A percentile compares a stretch with the other conserved stretches of the same genome.
Evolutionary conservation across 331 rosid genomes (phyloP).

Genomic region (Acacia pycnantha): DNA sequence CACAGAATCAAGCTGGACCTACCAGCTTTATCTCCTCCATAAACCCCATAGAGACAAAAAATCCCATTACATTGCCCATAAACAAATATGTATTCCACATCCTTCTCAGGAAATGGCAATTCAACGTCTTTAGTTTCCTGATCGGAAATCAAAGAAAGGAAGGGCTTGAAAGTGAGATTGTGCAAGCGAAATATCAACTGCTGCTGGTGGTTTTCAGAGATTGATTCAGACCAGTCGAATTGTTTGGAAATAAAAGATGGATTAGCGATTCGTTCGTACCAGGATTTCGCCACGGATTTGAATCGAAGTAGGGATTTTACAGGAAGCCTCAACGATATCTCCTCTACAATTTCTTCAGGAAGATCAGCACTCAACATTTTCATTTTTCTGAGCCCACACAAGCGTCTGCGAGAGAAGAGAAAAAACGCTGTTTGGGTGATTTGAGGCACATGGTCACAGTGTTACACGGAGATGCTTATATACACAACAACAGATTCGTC

Average conservation of each 20-base stretch:
- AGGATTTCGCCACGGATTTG: slow-evolving; percentile 9
- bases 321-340: slow-evolving; percentile 3
- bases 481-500: not conserved
- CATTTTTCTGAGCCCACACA: not conserved
- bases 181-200: not conserved
- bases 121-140: not conserved
- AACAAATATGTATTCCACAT: not conserved
- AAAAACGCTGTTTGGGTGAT: not conserved
- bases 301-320: slow-evolving; percentile 23
- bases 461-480: not conserved
- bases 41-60: not conserved
- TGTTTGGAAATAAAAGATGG: slow-evolving; percentile 2
- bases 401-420: not conserved
- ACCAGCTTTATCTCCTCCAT: not conserved
- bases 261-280: not conserved
- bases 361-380: not conserved
- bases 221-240: not conserved
- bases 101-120: not conserved
- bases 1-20: not conserved
- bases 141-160: not conserved
- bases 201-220: not conserved
- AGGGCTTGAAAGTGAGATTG: not conserved
- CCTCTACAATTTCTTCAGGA: slow-evolving; percentile 11
- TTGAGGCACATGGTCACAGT: not conserved
- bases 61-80: slow-evolving; percentile 2